Evolutionary conservation across 2,329 filamentous ascomycete species (phyloP).

Genomic region (Zymoseptoria brevis): DNA sequence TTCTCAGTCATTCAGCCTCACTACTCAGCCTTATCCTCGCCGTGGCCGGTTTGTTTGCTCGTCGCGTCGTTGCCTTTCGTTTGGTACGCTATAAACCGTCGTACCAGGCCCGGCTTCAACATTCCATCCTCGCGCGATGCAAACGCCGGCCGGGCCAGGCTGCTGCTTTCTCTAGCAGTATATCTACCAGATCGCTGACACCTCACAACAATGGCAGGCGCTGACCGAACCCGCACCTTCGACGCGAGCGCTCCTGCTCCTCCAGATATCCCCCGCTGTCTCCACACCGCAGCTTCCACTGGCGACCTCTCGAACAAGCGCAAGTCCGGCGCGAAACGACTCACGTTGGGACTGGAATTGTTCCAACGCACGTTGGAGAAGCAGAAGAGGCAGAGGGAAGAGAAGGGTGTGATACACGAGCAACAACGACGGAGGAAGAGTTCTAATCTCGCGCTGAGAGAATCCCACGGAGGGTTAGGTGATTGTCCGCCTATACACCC

Average conservation of each 20-base stretch:
- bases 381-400: constrained; percentile 31
- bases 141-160: background rate
- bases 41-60: background rate
- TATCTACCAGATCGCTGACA: background rate
- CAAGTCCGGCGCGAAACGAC: constrained; percentile 12
- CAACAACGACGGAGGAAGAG: constrained; percentile 8
- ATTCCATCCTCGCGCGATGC: background rate
- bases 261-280: too few relatives aligned
- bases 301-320: background rate
- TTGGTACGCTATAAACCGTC: background rate
- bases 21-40: too few relatives aligned
- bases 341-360: constrained; percentile 36
- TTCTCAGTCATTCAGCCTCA: background rate
- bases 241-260: background rate
- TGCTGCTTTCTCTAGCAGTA: background rate
- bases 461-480: constrained; percentile 44
- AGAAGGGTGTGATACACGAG: constrained; percentile 7
- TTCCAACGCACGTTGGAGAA: constrained; percentile 38
- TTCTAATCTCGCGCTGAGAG: constrained; percentile 24
- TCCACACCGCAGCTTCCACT: background rate
- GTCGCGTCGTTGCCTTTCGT: too few relatives aligned
- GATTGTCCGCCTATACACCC: constrained; percentile 44
- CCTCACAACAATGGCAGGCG: background rate
- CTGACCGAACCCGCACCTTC: background rate
- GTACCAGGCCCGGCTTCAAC: background rate